Evolutionary conservation across 257 asterid genomes (phyloP), one percentile per base, ranked within the genome.

Genomic region (Scutellaria minor): DNA sequence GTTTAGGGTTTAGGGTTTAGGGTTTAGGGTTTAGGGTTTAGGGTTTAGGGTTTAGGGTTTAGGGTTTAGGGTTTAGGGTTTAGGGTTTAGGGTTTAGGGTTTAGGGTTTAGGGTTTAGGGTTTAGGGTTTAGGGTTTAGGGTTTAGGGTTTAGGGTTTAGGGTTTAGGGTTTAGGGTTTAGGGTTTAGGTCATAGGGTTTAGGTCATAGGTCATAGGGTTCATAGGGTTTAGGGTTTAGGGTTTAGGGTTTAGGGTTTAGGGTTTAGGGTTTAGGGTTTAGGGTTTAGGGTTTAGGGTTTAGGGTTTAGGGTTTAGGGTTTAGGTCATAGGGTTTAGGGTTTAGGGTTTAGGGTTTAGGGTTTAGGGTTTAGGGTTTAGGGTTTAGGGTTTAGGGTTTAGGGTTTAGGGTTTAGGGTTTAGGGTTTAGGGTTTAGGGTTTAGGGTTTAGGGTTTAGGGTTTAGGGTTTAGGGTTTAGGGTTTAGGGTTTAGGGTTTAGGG

Each of bases 361-460:
- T 41, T 41, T 41, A 41, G 45, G 45, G 6, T 41, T 41, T 41
- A 41, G 45, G 45, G 45, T 41, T 47, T 41, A 41, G 45, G 45
- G 45, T 41, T 41, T 41, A 41, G 45, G 45, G 45, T 41, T 41
- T 41, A 41, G 45, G 7, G 4, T 7, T 3, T 41, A 3, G 7
- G 45, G 7, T 4, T 41, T 41, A 41, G 45, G 45, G 45, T 41
- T 3, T 41, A 41, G 45, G 45, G 45, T 41, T 41, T 41, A 41
- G n/a, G 45, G 45, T 41, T 41, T 41, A 41, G 45, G 45, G 45
- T 41, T 41, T 41, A 41, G 54, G 54, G 54, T 48, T 48, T 48
- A 48, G 54, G 54, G 54, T 48, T 48, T 48, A 48, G 54, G 54
- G 54, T 48, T 48, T 41, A 10, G 54, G 54, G 12, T 48, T 48